Evolutionary conservation across 2,329 filamentous ascomycete species (phyloP), one percentile per base, ranked within the genome.

Genomic region (Colletotrichum sp.): DNA sequence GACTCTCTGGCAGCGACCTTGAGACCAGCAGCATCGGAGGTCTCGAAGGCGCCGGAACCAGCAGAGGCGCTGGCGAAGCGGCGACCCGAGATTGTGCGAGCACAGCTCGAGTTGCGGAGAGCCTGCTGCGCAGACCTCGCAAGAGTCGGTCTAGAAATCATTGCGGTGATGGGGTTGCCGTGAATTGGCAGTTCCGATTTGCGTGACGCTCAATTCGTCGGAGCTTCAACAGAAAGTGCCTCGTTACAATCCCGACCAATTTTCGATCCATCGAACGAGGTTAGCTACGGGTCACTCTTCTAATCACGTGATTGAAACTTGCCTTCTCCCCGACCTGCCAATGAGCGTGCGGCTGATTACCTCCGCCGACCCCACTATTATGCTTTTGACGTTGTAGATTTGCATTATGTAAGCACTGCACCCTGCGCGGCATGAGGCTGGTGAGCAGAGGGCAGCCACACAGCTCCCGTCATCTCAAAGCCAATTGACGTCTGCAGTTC

Each of bases 1-100:
- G 95, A 90, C 87, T 99, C 96, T 89, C 96, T 93, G 88, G 95
- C 95, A 84, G 96, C 96, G 82, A 98, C 92, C 91, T 98, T 98
- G 88, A 99, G 90, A 83, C 96, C 96, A 85, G 93, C 92, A 86
- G 95, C 92, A 87, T 98, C 95, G 84, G 94, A 91, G 78, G 94
- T 92, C 88, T 98, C 94, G 89, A 98, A 99, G 86, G 94, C 93
- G 88, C 96, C 95, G 81, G 95, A 93, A 77, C 86, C 86, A 77
- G 89, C 84, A 79, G 88, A 87, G 89, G 94, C 88, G 81, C 95
- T 90, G 77, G 88, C 87, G 81, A 89, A 91, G 80, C 86, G 86
- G 81, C 90, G 88, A 81, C 83, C 86, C 82, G 88, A 88, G 77
- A 86, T 84, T 79, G 87, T 84, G 84, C 87, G 86, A 83, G 90